Base-by-base conservation (phyloP, 257 asterid species). In the Nicotiana undulata region DNA sequence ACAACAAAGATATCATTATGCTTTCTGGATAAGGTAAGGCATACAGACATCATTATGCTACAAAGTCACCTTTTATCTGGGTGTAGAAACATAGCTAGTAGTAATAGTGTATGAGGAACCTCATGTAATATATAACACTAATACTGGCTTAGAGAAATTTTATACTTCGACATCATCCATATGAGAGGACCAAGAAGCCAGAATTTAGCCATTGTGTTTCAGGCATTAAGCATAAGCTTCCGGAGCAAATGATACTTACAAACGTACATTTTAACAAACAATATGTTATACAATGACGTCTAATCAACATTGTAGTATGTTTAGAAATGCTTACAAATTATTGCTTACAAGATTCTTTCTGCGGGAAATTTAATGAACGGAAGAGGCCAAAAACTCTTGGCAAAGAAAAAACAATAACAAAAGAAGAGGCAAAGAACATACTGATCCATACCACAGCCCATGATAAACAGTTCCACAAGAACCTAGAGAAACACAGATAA, bases 401-500 rank as follows among this genome's bases (percentile, higher is more conserved):
- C 40, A 26, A 13, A 51, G 81, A 26, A 55, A 59, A n/a, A 58
- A 61, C 59, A 31, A 56, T 60, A 26, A 79, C 79, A 78, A 88
- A 85, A 81, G 88, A 82, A 85, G 89, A 86, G 94, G 53, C 52
- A 79, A 82, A 87, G 89, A 86, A 92, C 99, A 79, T 92, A 95
- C 99, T 60, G 99, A 93, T 95, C 96, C 99, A 85, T 89, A 91
- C 98, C 96, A 93, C 89, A 95, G 88, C 86, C 96, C 99, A 86
- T 91, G 98, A 83, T 92, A 93, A 51, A 95, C 99, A 79, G 97
- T 90, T 83, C 99, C 99, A 88, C 99, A 92, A 58, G 98, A 93
- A 81, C 99, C 99, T 95, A 93, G 16, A 86, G 64, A 66, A 32
- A 77, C 40, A 8, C 40, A 58, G 60, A 83, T 76, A 61, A 70